phyloP scores from a whole-genome alignment of 2,329 filamentous ascomycete genomes.

The Colletotrichum plurivorum region DNA sequence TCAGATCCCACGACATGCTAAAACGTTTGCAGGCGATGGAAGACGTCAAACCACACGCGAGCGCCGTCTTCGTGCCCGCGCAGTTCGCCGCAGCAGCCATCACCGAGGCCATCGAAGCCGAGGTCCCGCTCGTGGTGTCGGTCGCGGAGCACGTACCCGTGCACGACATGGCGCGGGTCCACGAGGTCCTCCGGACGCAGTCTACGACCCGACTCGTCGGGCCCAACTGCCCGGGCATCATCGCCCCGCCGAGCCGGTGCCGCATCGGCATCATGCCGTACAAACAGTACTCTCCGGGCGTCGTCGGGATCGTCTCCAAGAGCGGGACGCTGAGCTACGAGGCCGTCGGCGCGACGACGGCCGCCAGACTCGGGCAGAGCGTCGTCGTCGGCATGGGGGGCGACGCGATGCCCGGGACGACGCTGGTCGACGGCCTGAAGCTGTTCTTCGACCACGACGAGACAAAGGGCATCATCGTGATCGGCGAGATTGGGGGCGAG shows the following conservation, averaged over 20 bases:
- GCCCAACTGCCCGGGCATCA: constrained; percentile 86
- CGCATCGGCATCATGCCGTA: constrained; percentile 59
- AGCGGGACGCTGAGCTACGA: constrained; percentile 87
- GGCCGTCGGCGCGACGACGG: constrained; percentile 80
- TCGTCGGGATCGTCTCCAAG: constrained; percentile 83
- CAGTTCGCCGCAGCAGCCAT: constrained; percentile 77
- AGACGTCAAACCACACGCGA: constrained; percentile 72
- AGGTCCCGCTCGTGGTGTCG: constrained; percentile 82
- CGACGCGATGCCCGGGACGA: constrained; percentile 80
- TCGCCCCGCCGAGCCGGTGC: constrained; percentile 77
- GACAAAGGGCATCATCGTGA: constrained; percentile 79
- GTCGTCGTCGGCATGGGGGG: constrained; percentile 84
- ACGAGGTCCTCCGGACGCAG: constrained; percentile 80
- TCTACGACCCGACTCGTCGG: constrained; percentile 81
- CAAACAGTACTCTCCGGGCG: constrained; percentile 65
- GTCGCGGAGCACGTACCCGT: constrained; percentile 86
- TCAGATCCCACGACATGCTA: not conserved
- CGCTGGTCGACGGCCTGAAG: constrained; percentile 78
- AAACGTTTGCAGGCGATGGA: constrained; percentile 48
- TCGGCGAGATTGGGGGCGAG: constrained; percentile 80
- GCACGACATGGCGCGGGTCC: constrained; percentile 80
- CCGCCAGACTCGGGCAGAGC: constrained; percentile 82
- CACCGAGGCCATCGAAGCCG: constrained; percentile 82
- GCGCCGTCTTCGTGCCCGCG: constrained; percentile 81
- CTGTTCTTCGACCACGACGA: constrained; percentile 78